Base-by-base conservation (phyloP, 495 filamentous ascomycete species). In the Cercophora sp. region DNA sequence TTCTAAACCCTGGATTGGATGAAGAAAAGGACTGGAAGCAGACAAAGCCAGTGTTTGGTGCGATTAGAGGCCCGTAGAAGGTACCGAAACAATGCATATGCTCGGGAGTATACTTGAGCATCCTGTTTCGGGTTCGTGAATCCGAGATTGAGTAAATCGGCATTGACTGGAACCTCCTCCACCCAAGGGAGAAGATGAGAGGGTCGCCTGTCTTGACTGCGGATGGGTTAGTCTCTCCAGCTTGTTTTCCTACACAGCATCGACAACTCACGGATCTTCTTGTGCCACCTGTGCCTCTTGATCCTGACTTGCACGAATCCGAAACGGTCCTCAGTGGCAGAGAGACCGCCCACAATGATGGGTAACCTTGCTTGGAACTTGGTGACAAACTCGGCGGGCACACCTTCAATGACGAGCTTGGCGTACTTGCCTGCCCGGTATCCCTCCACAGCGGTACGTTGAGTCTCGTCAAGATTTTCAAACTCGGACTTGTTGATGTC, bases 11-110 rank as follows among this genome's bases (percentile, higher is more conserved):
- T 0, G 92, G 89, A 45, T 81, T 92, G 59, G 88, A 84, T 55
- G 89, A 85, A 0, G 88, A 92, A 64, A 97, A 88, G 2, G 86
- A 88, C 67, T 97, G 91, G 48, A 97, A 88, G 60, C 88, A 91
- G 57, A 86, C 89, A 72, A 98, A 97, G 54, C 91, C 87, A 6
- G 93, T 96, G 68, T 96, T 96, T 20, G 94, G 94, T 1, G 93
- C 90, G 44, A 96, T 86, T 6, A 98, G 79, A 8, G 94, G 93
- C 2, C 91, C 93, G 61, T 94, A 96, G 70, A 97, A 94, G 45
- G 90, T 96, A 18, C 81, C 92, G 58, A 91, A 92, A 64, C 93
- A 98, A 66, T 96, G 92, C 90, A 96, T 97, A 56, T 98, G 93
- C 73, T 98, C 64, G 1, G 66, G 64, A 0, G 72, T 74, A 68